Conservation (phyloP, 2,329 filamentous ascomycete species). For the Pseudogymnoascus sp. region DNA sequence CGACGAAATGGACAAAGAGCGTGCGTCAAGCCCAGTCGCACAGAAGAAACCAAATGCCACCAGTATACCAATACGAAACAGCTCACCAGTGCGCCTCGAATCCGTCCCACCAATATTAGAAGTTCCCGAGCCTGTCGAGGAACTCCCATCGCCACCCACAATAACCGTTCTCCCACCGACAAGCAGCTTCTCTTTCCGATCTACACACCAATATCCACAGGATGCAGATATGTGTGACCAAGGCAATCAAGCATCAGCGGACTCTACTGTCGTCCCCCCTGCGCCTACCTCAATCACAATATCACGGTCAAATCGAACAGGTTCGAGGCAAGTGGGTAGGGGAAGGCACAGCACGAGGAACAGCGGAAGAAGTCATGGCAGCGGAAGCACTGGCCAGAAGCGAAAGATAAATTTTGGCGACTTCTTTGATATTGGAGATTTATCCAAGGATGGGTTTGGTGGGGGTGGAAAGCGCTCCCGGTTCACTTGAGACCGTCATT, state of each 20-base stretch:
- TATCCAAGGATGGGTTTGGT: slow-evolving; percentile 49
- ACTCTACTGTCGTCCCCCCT: slow-evolving; percentile 20
- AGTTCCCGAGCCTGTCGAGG: slow-evolving; percentile 15
- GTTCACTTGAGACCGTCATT: slow-evolving; percentile 22
- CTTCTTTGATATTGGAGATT: slow-evolving; percentile 61
- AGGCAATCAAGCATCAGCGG: slow-evolving; percentile 28
- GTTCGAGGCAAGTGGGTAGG: slow-evolving; percentile 24
- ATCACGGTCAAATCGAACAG: slow-evolving; percentile 22
- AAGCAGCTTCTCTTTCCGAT: slow-evolving; percentile 62
- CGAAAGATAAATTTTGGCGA: slow-evolving; percentile 65
- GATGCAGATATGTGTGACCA: slow-evolving; percentile 48
- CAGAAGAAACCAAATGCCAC: slow-evolving; percentile 40
- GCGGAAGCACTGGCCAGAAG: slow-evolving; percentile 48
- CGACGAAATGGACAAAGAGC: slow-evolving; percentile 56
- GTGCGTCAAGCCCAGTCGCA: slow-evolving; percentile 49
- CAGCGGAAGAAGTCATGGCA: not conserved
- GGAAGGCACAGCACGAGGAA: slow-evolving; percentile 20
- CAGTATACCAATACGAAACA: slow-evolving; percentile 30
- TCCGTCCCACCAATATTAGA: slow-evolving; percentile 26
- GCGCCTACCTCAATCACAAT: slow-evolving; percentile 21
- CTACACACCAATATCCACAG: slow-evolving; percentile 49
- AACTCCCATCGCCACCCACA: slow-evolving; percentile 16
- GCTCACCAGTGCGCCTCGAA: slow-evolving; percentile 32
- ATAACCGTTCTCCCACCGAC: slow-evolving; percentile 38
- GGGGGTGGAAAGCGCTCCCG: slow-evolving; percentile 29